Base-by-base conservation (phyloP, 345 rosid species). In the Bruguiera sexangula region DNA sequence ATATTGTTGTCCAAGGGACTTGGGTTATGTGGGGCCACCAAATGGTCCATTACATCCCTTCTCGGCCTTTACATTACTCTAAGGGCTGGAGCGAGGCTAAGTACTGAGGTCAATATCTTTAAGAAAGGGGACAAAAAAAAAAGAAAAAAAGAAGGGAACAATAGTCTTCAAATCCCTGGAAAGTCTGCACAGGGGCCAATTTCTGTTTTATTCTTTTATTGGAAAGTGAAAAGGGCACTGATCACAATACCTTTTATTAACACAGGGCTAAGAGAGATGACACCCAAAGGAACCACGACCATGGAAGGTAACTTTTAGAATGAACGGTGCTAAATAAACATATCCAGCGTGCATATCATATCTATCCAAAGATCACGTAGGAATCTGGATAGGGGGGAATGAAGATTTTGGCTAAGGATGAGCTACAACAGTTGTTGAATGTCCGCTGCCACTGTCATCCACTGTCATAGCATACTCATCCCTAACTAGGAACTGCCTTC, bases 301-400 rank as follows among this genome's bases (percentile, higher is more conserved):
- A 73, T 73, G 57, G 71, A 73, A 73, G 57, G 63, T 67, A 50
- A 39, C 76, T 73, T 67, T 73, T 37, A 21, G 57, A 62, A 60
- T 29, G 67, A 13, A 61, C 54, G 72, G 72, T 61, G 46, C 61
- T 8, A 57, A 73, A 60, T 32, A 60, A 73, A 65, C 60, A 46
- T 30, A 36, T 36, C 4, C 48, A 48, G 57, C 11, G 9, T 65
- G 69, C 11, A 58, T 58, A 43, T 58, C 13, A 58, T 57, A 56
- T 63, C 68, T 27, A 54, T 63, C 68, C 11, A 15, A 48, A 43
- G 8, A 29, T 48, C 30, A 21, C 11, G n/a, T 24, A 32, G 20
- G 20, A 65, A 37, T 53, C 20, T 62, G 69, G 67, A 63, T 60
- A 65, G 62, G 70, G 56, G 56, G 70, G 67, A 60, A 60, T 65